Percentiles rank a stretch among this genome's conserved stretches.
phyloP scores from a whole-genome alignment of 768 basidiomycete species.

The Vishniacozyma victoriae region DNA sequence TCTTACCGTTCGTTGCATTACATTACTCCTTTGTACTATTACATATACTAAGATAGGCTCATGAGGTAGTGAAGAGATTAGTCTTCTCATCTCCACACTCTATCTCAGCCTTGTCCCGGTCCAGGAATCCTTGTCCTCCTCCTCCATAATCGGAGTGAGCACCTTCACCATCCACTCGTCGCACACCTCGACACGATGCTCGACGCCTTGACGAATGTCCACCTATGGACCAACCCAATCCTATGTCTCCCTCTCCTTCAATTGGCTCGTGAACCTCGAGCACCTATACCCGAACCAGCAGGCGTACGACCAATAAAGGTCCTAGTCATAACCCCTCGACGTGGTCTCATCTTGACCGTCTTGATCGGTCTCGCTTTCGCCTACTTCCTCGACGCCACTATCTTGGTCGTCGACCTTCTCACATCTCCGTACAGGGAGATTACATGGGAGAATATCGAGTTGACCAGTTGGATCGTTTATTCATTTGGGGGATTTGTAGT shows the following conservation, averaged over 20 bases:
- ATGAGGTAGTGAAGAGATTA: too few species aligned
- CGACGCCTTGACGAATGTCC: too few species aligned
- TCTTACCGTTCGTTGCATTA: too few species aligned
- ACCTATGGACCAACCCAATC: too few species aligned
- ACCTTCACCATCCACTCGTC: too few species aligned
- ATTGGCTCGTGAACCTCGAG: slow-evolving; percentile 14
- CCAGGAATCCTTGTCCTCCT: too few species aligned
- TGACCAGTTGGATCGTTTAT: slow-evolving; percentile 23
- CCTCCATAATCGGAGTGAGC: too few species aligned
- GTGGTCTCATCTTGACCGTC: slow-evolving; percentile 64
- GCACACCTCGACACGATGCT: too few species aligned
- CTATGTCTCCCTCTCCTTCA: slow-evolving; percentile 25
- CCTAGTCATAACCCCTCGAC: slow-evolving; percentile 66
- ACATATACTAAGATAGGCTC: too few species aligned
- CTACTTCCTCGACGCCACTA: slow-evolving; percentile 70
- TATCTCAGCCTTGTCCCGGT: too few species aligned
- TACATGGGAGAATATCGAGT: background rate
- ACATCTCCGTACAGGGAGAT: slow-evolving; percentile 49
- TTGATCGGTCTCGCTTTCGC: slow-evolving; percentile 66
- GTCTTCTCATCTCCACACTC: too few species aligned
- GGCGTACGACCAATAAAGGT: slow-evolving; percentile 45
- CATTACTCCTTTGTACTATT: too few species aligned
- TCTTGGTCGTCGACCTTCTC: slow-evolving; percentile 62
- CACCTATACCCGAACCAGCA: slow-evolving; percentile 12
- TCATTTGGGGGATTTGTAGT: slow-evolving; percentile 29